These are phyloP conservation scores for Microdochium paspali DNA, from an alignment of 2,329 filamentous ascomycete species.

Conservation along the genomic window DNA sequence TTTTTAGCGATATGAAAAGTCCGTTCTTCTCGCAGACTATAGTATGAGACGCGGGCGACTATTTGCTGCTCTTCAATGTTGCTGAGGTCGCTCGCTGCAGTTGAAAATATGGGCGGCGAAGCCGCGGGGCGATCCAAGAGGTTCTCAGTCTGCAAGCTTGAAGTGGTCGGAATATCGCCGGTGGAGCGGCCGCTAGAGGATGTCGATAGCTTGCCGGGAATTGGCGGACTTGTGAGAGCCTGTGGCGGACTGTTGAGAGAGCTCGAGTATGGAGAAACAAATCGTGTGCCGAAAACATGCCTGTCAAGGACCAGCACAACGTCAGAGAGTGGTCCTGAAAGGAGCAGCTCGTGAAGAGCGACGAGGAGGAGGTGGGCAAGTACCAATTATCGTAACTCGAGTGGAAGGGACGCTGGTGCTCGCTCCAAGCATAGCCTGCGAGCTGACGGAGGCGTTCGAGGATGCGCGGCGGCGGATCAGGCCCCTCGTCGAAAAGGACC, in stretches of 20 bases:
- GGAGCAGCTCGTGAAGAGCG: neutral
- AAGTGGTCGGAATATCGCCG: conserved; percentile 27
- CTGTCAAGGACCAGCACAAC: conserved; percentile 20
- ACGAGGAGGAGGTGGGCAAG: conserved; percentile 9
- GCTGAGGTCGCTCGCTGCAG: conserved; percentile 36
- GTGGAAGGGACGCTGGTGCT: conserved; percentile 46
- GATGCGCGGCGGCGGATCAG: conserved; percentile 57
- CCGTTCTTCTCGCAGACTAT: conserved; percentile 75
- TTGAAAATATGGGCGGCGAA: conserved; percentile 21
- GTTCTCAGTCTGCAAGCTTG: conserved; percentile 26
- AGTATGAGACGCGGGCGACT: conserved; percentile 73
- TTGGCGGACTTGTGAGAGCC: conserved; percentile 32
- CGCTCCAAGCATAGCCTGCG: conserved; percentile 69
- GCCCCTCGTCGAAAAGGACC: conserved; percentile 40
- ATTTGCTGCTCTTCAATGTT: conserved; percentile 54
- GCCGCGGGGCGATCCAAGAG: conserved; percentile 26
- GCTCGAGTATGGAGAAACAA: conserved; percentile 38
- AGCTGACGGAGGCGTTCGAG: conserved; percentile 66
- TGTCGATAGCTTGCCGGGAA: conserved; percentile 29
- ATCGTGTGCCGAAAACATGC: conserved; percentile 58
- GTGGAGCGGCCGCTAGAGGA: conserved; percentile 28
- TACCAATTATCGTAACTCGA: conserved; percentile 85
- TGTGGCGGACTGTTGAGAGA: conserved; percentile 36
- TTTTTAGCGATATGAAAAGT: conserved; percentile 76
- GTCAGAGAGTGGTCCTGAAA: neutral